Evolutionary conservation across 139 green algal genomes (phyloP).

Genomic region (Picochlorum costavermella): DNA sequence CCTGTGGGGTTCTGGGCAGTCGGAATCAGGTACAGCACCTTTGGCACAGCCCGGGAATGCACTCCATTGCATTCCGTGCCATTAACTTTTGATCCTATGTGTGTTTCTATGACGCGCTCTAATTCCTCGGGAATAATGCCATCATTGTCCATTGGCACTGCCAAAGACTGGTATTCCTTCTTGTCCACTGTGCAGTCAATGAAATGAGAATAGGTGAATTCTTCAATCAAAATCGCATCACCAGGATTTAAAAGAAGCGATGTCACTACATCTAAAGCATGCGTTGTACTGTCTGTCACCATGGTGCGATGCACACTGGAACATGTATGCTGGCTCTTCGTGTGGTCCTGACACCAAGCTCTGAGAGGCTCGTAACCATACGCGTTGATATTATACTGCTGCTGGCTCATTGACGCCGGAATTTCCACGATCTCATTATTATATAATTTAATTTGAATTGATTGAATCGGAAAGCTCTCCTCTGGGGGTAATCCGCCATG

Average conservation of each 20-base stretch:
- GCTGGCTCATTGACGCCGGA: slow-evolving; percentile 10
- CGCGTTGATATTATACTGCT: slow-evolving; percentile 42
- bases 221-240: slow-evolving; percentile 48
- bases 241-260: slow-evolving; percentile 43
- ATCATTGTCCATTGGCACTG: slow-evolving; percentile 41
- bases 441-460: slow-evolving; percentile 3
- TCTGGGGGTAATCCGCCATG: slow-evolving; percentile 23
- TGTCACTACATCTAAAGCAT: slow-evolving; percentile 34
- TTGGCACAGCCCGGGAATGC: background rate
- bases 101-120: slow-evolving; percentile 13
- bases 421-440: slow-evolving; percentile 1
- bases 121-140: slow-evolving; percentile 49
- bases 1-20: slow-evolving; percentile 70
- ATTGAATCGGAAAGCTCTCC: slow-evolving; percentile 19
- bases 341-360: slow-evolving; percentile 23
- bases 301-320: slow-evolving; percentile 16
- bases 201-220: slow-evolving; percentile 62
- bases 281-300: slow-evolving; percentile 28
- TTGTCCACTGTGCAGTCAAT: slow-evolving; percentile 51
- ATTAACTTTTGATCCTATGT: background rate
- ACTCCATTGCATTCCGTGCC: background rate
- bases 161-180: slow-evolving; percentile 26
- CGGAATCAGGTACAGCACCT: slow-evolving; percentile 65
- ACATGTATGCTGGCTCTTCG: slow-evolving; percentile 11
- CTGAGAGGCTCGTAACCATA: slow-evolving; percentile 23